These are phyloP conservation scores for Colletotrichum sp. DNA, from an alignment of 2,329 filamentous ascomycete genomes.

Conservation along the genomic window DNA sequence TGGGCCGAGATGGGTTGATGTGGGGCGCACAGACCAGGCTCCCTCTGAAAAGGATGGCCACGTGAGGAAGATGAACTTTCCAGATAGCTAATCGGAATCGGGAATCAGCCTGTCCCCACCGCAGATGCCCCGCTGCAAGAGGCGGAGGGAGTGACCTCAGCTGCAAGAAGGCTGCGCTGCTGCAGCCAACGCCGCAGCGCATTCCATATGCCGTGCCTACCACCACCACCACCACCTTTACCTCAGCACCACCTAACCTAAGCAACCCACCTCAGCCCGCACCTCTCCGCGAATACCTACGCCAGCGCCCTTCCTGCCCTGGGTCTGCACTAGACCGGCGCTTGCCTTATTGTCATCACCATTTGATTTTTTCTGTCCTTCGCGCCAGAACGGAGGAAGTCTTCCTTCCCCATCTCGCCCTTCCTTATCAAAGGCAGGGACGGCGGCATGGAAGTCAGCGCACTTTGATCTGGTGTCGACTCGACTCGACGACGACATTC, in stretches of 20 bases:
- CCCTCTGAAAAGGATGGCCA: conserved; percentile 16
- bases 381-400: background rate
- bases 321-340: background rate
- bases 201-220: conserved; percentile 21
- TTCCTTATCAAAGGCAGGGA: background rate
- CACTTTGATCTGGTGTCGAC: conserved; percentile 6
- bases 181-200: conserved; percentile 16
- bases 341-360: background rate
- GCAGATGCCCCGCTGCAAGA: conserved; percentile 16
- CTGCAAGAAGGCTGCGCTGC: conserved; percentile 17
- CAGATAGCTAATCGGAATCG: conserved; percentile 22
- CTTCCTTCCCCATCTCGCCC: background rate
- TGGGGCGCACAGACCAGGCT: conserved; percentile 18
- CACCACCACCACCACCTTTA: background rate
- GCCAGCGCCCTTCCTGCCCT: background rate
- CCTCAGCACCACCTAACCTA: background rate
- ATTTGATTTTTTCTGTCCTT: background rate
- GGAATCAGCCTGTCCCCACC: conserved; percentile 15
- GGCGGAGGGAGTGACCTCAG: conserved; percentile 20
- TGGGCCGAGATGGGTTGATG: conserved; percentile 2
- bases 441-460: background rate
- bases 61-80: conserved; percentile 20
- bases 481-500: conserved; percentile 9
- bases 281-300: background rate
- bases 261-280: background rate